Evolutionary conservation across 2,329 filamentous ascomycete species (phyloP), one percentile per base, ranked within the genome.

Genomic region (Calonectria hawksworthii): DNA sequence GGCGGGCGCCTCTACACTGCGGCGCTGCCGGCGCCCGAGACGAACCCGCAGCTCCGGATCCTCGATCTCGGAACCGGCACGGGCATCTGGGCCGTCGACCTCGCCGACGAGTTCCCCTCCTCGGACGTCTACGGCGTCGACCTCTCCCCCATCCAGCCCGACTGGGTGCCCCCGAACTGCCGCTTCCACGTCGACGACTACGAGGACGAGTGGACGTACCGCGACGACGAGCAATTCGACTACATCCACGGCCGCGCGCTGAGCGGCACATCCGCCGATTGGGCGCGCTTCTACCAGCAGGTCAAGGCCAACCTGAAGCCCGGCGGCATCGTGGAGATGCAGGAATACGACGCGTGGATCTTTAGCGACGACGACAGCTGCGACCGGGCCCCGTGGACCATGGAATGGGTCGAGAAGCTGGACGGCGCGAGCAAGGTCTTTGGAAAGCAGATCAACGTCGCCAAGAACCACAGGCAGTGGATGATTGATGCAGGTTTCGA

Each of bases 181-280:
- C 88, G 89, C 72, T 94, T 94, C 78, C 87, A 92, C 71, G 89
- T 94, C 44, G 92, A 94, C 80, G 92, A 94, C 80, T 89, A 90
- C 44, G 91, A 92, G 80, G 88, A 91, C 79, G 80, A 84, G 34
- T 86, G 77, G 83, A 84, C 78, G 66, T 82, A 74, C 36, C 75
- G 74, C 18, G 72, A 77, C 3, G 14, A 79, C 66, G 65, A 84
- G 80, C 78, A 87, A 0, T 84, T 84, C 30, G 83, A 85, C 74
- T 86, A 80, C 66, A 85, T 87, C 69, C 85, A 87, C 68, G 79
- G 82, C 1, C 83, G 86, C 13, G 81, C 83, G 8, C 76, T 85
- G 23, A 80, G 81, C 3, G 83, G 83, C 4, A 84, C 84, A 1
- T 84, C 82, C 1, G 75, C 81, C 1, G 71, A 86, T 70, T 85